phyloP scores from a whole-genome alignment of 1,284 basidiomycete species.

The Vanrija humicola region DNA sequence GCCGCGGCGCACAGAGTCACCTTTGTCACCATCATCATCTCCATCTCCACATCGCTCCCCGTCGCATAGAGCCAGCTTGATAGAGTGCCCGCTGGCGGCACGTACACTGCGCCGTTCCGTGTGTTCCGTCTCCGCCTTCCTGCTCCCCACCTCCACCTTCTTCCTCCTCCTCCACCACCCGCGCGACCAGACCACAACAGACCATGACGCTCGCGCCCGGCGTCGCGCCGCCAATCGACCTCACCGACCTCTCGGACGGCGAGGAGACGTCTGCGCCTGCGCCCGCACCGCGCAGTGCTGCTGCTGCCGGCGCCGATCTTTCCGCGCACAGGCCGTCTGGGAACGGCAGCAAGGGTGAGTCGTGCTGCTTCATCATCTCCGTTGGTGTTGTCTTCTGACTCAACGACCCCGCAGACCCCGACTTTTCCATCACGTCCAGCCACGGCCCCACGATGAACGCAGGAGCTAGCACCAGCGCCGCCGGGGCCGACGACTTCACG shows the following conservation, averaged over 20 bases:
- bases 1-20: background rate
- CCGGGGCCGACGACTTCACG: background rate
- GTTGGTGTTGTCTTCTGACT: background rate
- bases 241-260: conserved; percentile 12
- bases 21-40: background rate
- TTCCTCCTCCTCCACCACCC: too few relatives aligned
- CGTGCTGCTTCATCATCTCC: background rate
- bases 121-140: too few relatives aligned
- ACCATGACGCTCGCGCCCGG: too few relatives aligned
- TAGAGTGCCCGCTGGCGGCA: background rate
- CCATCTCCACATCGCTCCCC: background rate
- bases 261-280: conserved; percentile 1
- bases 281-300: background rate
- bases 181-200: background rate
- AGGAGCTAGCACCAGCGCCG: background rate
- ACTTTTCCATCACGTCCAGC: background rate
- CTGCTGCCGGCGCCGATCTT: background rate
- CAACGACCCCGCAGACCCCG: background rate
- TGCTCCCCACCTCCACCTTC: too few relatives aligned
- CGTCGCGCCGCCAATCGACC: conserved; percentile 6
- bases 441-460: background rate
- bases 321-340: background rate
- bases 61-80: background rate
- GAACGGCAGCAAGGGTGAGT: background rate
- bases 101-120: too few relatives aligned